Evolutionary conservation across 2,329 filamentous ascomycete genomes (phyloP).

Genomic region (Calonectria multiphialidica): DNA sequence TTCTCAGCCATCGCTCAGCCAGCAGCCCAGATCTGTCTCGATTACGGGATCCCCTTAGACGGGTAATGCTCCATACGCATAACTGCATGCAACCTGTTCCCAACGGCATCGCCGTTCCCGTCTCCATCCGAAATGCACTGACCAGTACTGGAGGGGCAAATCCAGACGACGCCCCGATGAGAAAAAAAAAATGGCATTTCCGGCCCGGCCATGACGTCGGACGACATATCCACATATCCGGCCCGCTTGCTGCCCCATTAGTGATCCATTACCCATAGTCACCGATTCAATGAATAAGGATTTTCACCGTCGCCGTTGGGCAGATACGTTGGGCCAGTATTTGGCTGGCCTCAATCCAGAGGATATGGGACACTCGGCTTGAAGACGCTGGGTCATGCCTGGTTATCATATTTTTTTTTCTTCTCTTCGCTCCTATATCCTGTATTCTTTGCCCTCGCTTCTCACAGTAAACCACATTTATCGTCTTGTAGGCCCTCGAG

Average conservation of each 20-base stretch:
- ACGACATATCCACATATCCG: constrained; percentile 20
- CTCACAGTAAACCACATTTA: neutral
- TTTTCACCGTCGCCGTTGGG: constrained; percentile 5
- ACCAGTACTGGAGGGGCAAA: constrained; percentile 17
- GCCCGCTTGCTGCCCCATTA: constrained; percentile 23
- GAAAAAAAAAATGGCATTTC: constrained; percentile 7
- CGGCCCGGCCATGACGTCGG: constrained; percentile 24
- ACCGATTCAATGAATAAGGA: constrained; percentile 5
- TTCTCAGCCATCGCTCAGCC: neutral
- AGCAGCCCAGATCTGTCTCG: neutral
- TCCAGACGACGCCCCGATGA: constrained; percentile 13
- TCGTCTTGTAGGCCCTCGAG: neutral
- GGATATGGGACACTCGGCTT: neutral
- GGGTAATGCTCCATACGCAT: neutral
- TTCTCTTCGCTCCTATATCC: neutral
- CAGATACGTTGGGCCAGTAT: neutral
- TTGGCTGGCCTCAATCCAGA: constrained; percentile 11
- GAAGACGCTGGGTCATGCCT: constrained; percentile 2
- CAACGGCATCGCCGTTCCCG: constrained; percentile 21
- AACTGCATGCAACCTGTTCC: neutral
- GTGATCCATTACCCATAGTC: constrained; percentile 18
- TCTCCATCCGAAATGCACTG: constrained; percentile 4
- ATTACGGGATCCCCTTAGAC: neutral
- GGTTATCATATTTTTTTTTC: neutral
- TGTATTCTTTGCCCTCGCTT: neutral